Base-by-base conservation (phyloP, 176 grass and related monocot species). In the Thalia dealbata region DNA sequence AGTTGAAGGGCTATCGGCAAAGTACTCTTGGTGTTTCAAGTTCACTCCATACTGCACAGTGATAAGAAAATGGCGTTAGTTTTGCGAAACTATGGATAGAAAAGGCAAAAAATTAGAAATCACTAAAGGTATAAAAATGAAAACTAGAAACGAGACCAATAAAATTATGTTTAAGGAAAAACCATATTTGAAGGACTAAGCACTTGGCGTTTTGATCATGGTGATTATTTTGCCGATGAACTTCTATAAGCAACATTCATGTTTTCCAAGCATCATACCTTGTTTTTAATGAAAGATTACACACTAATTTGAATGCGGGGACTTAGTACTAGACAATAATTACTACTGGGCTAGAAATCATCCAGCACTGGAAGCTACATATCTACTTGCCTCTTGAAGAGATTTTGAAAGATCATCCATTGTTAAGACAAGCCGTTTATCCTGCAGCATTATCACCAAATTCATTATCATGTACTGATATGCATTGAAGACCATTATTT, bases 321-420 rank as follows among this genome's bases (percentile, higher is more conserved):
- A 58, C 45, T 48, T 48, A 9, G 25, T 63, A 15, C 10, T 25
- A 28, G 12, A n/a, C 19, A 25, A 44, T 16, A 14, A 68, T 14
- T 8, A 42, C 14, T 43, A 12, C 9, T 23, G 9, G 65, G 3
- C 19, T 42, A 42, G 7, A 21, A 9, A 7, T 9, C 16, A 64
- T 42, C 6, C 2, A 8, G 12, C 11, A 68, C 18, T 43, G 14
- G n/a, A 62, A 15, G 19, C n/a, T n/a, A n/a, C n/a, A 78, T 65
- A 45, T 55, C 64, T 67, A 61, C 78, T 79, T 85, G 91, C 95
- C 85, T 97, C 87, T 77, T 62, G 77, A 68, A 97, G 74, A 52
- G 90, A 84, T 86, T 97, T 97, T 32, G 95, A 97, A 81, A 97
- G 89, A 91, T 93, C 90, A 73, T 97, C 95, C 87, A 97, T 97